Base-by-base conservation (phyloP, 345 rosid species). In the Tarenaya hassleriana region DNA sequence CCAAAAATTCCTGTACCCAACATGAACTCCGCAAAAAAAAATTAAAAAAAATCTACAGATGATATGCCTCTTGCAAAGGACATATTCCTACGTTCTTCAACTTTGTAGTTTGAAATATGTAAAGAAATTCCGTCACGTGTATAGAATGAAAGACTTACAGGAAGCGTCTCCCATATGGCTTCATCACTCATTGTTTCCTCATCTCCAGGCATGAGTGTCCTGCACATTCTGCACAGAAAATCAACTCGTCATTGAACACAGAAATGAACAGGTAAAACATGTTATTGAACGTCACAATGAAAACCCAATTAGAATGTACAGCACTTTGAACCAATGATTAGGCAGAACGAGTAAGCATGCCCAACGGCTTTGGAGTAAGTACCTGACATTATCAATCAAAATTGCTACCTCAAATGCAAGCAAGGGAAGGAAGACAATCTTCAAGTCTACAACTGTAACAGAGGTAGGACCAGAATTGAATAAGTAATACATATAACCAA, bases 161-260 rank as follows among this genome's bases (percentile, higher is more conserved):
- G 94, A 71, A 90, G 95, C 16, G 91, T 90, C 72, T 83, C 90
- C 95, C 95, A 90, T 71, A 90, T 90, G 58, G 89, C 88, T 73
- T 90, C 95, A 62, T 90, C 94, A 45, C 75, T 86, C 75, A 82
- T 75, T 75, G 75, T 90, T 73, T 86, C 97, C 47, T 90, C 97
- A 70, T 90, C 97, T 60, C 91, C 96, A 16, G 85, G 89, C 96
- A 90, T 80, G 45, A 86, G 82, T 62, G 91, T 79, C 75, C 88
- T 72, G 51, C 92, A 90, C 89, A 82, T 86, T 79, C 97, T 89
- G 66, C 53, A 68, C 34, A 14, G 21, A 47, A 47, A n/a, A n/a
- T n/a, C n/a, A n/a, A n/a, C n/a, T n/a, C n/a, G n/a, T n/a, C n/a
- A 34, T 41, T 11, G 7, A 40, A 45, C 29, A 14, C 42, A 41